A percentile compares a stretch with the other conserved stretches of the same genome.
These are phyloP conservation scores for Sesbania bispinosa DNA, from an alignment of 306 rosid species.

Conservation along the genomic window DNA sequence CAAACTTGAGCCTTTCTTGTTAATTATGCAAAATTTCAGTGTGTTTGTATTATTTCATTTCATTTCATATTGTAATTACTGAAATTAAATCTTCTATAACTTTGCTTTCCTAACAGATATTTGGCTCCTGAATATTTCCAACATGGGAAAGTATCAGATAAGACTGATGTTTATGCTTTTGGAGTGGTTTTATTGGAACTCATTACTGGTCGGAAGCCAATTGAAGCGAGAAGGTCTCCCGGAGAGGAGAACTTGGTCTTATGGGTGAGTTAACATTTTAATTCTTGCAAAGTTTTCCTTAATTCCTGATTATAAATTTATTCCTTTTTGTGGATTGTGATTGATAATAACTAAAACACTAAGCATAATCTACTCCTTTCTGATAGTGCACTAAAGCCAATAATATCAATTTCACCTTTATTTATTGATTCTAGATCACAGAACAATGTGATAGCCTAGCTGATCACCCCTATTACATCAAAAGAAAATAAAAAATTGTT, in stretches of 20 bases:
- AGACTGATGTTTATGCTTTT: too few relatives aligned
- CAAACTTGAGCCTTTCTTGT: too few relatives aligned
- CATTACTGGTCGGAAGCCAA: constrained; percentile 88
- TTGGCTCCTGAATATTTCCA: too few relatives aligned
- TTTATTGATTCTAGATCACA: not conserved
- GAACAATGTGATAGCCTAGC: not conserved
- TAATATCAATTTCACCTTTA: not conserved
- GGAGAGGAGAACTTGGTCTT: constrained; percentile 93
- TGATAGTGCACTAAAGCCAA: not conserved
- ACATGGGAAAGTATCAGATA: too few relatives aligned
- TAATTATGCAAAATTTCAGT: too few relatives aligned
- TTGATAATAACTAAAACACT: not conserved
- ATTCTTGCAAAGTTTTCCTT: not conserved
- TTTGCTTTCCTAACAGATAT: constrained; percentile 45
- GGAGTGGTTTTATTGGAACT: constrained; percentile 93
- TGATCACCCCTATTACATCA: not conserved
- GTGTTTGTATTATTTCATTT: not conserved
- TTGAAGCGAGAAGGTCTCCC: constrained; percentile 61
- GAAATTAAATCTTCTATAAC: not conserved
- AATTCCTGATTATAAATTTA: constrained; percentile 1
- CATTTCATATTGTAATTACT: not conserved
- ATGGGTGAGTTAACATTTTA: constrained; percentile 61
- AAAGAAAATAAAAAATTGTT: not conserved
- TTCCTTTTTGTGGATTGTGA: constrained; percentile 5
- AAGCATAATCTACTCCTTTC: not conserved